A percentile compares a stretch with the other conserved stretches of the same genome.
Evolutionary conservation across 192 early-diverging fungal species (phyloP).

Genomic region (Coemansia sp.): DNA sequence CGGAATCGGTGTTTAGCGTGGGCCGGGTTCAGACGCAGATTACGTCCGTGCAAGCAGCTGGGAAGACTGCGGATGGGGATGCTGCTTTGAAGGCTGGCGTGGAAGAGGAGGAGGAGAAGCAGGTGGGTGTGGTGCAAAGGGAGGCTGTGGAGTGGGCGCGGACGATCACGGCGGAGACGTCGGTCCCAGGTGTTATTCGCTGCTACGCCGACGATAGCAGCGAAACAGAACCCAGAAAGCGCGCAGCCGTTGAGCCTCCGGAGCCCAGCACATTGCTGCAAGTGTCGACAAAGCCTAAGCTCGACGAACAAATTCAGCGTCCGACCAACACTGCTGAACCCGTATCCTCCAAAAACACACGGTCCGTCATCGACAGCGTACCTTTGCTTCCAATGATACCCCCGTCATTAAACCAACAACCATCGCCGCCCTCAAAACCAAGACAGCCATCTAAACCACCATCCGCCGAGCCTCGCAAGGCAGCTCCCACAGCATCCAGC

Average conservation of each 20-base stretch:
- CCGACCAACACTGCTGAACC: background rate
- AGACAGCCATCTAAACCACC: too few relatives aligned
- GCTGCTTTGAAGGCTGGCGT: background rate
- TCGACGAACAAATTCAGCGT: background rate
- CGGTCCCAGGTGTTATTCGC: slow-evolving; percentile 23
- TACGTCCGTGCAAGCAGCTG: background rate
- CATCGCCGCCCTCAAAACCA: too few relatives aligned
- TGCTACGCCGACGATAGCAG: slow-evolving; percentile 5
- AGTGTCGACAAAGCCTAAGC: background rate
- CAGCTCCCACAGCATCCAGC: background rate
- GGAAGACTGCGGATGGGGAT: background rate
- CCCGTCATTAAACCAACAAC: too few relatives aligned
- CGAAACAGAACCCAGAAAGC: background rate
- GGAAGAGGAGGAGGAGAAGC: background rate
- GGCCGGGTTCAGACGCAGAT: slow-evolving; percentile 16
- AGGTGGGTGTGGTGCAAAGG: background rate
- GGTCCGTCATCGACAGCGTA: too few relatives aligned
- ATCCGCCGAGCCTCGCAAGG: background rate
- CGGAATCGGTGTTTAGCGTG: slow-evolving; percentile 19
- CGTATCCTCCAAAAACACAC: too few relatives aligned
- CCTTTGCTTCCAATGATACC: too few relatives aligned
- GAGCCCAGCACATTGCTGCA: background rate
- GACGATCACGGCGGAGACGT: slow-evolving; percentile 1
- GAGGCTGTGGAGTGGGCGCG: background rate
- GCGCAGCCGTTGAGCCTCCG: background rate